Conservation (phyloP, 75 land plant genomes). For the Larix kaempferi region DNA sequence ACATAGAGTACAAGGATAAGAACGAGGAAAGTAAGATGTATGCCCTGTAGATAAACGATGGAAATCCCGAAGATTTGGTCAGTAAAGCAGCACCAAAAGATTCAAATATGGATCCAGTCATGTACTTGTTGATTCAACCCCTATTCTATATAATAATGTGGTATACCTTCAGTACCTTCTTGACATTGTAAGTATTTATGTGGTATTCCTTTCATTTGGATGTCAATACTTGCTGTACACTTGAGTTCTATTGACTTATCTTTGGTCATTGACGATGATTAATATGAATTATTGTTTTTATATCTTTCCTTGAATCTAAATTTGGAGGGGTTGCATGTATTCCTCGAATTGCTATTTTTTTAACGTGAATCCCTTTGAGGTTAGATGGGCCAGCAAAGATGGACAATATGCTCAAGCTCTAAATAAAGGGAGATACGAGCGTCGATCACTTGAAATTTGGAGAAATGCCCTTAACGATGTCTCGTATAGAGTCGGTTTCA, state of each 20-base stretch:
- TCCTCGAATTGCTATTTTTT: slow-evolving; percentile 13
- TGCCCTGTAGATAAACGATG: slow-evolving; percentile 5
- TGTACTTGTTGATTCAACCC: slow-evolving; percentile 46
- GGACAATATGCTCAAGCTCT: too few species aligned
- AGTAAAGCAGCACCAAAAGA: slow-evolving; percentile 1
- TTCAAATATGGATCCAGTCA: slow-evolving; percentile 14
- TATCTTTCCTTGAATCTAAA: too few species aligned
- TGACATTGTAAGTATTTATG: slow-evolving; percentile 54
- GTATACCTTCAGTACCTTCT: slow-evolving; percentile 89
- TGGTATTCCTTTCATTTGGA: neutral
- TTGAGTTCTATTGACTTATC: too few species aligned
- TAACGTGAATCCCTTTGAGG: too few species aligned
- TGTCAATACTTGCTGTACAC: too few species aligned
- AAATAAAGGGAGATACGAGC: too few species aligned
- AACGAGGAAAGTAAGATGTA: slow-evolving; percentile 1
- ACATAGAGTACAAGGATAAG: slow-evolving; percentile 20
- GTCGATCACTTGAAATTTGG: too few species aligned
- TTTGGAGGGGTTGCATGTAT: neutral
- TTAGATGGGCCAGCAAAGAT: too few species aligned
- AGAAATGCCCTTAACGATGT: too few species aligned
- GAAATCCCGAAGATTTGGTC: slow-evolving; percentile 1
- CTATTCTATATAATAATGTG: slow-evolving; percentile 65
- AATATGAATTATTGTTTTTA: too few species aligned
- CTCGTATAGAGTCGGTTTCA: too few species aligned
- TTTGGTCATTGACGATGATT: too few species aligned